These are phyloP conservation scores for Trichophyton benhamiae DNA, from an alignment of 2,329 filamentous ascomycete genomes.

Conservation along the genomic window DNA sequence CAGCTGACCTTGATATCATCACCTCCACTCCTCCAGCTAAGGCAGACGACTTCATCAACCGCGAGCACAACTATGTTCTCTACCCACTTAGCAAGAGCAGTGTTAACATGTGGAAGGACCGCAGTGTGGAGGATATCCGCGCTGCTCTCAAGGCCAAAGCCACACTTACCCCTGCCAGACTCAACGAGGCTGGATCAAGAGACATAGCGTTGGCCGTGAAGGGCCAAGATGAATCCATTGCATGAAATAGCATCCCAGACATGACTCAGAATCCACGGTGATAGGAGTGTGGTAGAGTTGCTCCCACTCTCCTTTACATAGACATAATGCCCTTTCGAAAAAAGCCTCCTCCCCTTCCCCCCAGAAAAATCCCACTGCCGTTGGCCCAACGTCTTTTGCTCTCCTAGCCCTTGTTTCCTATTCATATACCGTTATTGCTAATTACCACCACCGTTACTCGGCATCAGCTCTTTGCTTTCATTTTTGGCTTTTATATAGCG, in stretches of 20 bases:
- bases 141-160: slow-evolving; percentile 29
- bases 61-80: slow-evolving; percentile 41
- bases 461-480: background rate
- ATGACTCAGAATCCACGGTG: background rate
- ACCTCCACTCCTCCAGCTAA: slow-evolving; percentile 45
- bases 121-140: slow-evolving; percentile 37
- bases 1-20: slow-evolving; percentile 62
- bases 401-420: background rate
- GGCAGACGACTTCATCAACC: slow-evolving; percentile 41
- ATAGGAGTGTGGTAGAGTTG: background rate
- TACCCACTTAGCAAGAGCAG: slow-evolving; percentile 43
- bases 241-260: background rate
- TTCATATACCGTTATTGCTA: background rate
- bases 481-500: background rate
- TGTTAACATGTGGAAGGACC: slow-evolving; percentile 38
- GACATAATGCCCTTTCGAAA: background rate
- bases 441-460: background rate
- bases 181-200: slow-evolving; percentile 6
- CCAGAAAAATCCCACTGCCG: too few species aligned
- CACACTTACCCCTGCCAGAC: slow-evolving; percentile 10
- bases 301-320: background rate
- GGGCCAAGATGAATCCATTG: slow-evolving; percentile 1
- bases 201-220: slow-evolving; percentile 8
- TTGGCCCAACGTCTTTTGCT: background rate
- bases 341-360: background rate